phyloP scores from a whole-genome alignment of 2,329 filamentous ascomycete species.

The Colletotrichum spaethianum region DNA sequence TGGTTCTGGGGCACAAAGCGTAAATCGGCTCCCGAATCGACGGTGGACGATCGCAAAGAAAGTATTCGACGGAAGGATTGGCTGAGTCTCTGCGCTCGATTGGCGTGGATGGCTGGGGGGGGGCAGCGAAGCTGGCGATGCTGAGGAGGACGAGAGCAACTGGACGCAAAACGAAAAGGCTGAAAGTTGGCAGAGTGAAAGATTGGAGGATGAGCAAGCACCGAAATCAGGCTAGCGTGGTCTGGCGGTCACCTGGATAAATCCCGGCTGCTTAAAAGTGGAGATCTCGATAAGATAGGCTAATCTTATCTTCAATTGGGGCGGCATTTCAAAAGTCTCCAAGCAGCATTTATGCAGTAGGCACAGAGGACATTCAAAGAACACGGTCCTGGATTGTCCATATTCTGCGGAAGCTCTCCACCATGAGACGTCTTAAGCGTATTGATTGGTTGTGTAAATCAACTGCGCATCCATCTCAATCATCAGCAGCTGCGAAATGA shows the following conservation, averaged over 20 bases:
- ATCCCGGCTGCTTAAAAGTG: not conserved
- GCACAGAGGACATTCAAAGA: not conserved
- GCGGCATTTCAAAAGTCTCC: not conserved
- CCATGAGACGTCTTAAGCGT: not conserved
- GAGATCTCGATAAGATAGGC: constrained; percentile 21
- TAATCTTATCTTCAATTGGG: not conserved
- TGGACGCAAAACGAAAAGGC: constrained; percentile 29
- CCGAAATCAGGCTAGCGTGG: constrained; percentile 35
- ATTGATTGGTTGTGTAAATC: not conserved
- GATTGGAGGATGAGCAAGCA: constrained; percentile 35
- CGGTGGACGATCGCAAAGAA: not conserved
- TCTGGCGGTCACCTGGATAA: constrained; percentile 39
- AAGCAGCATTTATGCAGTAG: too few species aligned
- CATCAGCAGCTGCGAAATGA: too few species aligned
- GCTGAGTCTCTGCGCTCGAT: not conserved
- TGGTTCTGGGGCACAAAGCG: constrained; percentile 1
- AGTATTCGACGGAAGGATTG: not conserved
- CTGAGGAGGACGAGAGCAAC: not conserved
- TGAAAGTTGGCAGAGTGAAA: constrained; percentile 37
- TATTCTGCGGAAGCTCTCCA: too few species aligned
- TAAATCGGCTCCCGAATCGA: not conserved
- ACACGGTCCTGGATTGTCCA: not conserved
- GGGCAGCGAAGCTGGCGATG: constrained; percentile 13
- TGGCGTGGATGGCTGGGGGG: constrained; percentile 18
- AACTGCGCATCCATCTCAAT: not conserved